These are phyloP conservation scores for Populus pruinosa DNA, from an alignment of 345 rosid genomes.

Conservation along the genomic window DNA sequence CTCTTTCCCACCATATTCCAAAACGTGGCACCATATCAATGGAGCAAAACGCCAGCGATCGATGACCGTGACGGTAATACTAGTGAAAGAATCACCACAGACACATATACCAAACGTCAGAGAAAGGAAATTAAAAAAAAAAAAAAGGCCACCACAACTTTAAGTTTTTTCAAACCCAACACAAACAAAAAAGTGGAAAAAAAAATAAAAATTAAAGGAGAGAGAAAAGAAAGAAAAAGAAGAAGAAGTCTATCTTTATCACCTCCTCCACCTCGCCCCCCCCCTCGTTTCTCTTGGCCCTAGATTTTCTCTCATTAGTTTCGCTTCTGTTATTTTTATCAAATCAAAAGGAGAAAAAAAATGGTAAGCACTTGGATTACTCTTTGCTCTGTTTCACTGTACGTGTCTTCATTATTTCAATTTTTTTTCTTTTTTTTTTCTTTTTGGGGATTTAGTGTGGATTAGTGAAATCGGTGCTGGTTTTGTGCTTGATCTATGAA, in stretches of 20 bases:
- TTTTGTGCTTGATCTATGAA: conserved; percentile 4
- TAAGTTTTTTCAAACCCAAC: background rate
- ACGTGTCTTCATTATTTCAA: background rate
- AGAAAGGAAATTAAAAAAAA: background rate
- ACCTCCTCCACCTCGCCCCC: background rate
- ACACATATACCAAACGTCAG: conserved; percentile 6
- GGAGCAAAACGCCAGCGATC: background rate
- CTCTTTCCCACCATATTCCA: too few relatives aligned
- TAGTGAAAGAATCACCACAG: background rate
- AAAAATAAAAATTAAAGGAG: background rate
- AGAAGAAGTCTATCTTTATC: conserved; percentile 4
- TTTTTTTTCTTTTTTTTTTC: background rate
- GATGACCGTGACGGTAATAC: background rate
- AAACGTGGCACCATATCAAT: background rate
- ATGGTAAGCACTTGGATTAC: conserved; percentile 26
- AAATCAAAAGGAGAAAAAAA: conserved; percentile 10
- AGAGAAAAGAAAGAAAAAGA: background rate
- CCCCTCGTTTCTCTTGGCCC: conserved; percentile 17
- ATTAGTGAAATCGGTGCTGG: background rate
- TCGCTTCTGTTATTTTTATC: conserved; percentile 17
- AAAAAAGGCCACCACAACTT: background rate
- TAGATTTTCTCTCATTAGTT: conserved; percentile 38
- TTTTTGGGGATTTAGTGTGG: background rate
- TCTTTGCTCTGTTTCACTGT: background rate
- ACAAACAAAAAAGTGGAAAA: background rate